phyloP scores from a whole-genome alignment of 2,329 filamentous ascomycete genomes.

The Saccharata proteae region DNA sequence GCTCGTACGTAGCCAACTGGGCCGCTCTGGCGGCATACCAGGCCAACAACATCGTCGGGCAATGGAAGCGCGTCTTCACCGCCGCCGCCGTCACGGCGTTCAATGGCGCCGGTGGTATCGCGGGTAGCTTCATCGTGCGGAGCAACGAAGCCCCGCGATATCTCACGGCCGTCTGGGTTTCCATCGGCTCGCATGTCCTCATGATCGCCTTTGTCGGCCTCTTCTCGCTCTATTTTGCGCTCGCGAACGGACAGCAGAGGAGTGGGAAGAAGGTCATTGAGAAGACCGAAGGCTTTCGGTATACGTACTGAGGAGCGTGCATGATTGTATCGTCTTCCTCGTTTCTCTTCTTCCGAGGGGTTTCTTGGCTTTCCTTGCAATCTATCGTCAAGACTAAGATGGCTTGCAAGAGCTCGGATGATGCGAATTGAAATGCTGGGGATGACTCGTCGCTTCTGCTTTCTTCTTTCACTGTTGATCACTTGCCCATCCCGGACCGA shows the following conservation, averaged over 20 bases:
- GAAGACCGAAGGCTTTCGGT: conserved; percentile 21
- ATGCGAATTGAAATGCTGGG: too few species aligned
- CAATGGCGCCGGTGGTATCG: conserved; percentile 53
- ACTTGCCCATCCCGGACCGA: too few species aligned
- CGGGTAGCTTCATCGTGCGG: conserved; percentile 54
- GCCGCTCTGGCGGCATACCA: conserved; percentile 52
- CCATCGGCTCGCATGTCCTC: conserved; percentile 50
- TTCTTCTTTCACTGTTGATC: too few species aligned
- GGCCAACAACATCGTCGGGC: conserved; percentile 47
- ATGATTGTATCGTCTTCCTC: conserved; percentile 7
- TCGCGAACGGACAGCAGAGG: conserved; percentile 37
- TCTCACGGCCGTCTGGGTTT: conserved; percentile 54
- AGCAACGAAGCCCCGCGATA: conserved; percentile 50
- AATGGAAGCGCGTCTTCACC: conserved; percentile 53
- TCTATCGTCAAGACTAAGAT: too few species aligned
- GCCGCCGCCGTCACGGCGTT: conserved; percentile 48
- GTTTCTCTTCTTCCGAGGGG: too few species aligned
- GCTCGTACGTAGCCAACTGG: conserved; percentile 59
- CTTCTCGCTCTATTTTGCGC: conserved; percentile 43
- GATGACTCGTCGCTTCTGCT: too few species aligned
- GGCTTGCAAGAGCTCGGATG: too few species aligned
- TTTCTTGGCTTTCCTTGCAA: too few species aligned
- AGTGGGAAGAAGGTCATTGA: conserved; percentile 40
- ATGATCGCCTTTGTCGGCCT: conserved; percentile 42
- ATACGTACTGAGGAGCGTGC: neutral